Evolutionary conservation across 352 stramenopile genomes (phyloP), one percentile per base, ranked within the genome.

Genomic region (Pythium volutum): DNA sequence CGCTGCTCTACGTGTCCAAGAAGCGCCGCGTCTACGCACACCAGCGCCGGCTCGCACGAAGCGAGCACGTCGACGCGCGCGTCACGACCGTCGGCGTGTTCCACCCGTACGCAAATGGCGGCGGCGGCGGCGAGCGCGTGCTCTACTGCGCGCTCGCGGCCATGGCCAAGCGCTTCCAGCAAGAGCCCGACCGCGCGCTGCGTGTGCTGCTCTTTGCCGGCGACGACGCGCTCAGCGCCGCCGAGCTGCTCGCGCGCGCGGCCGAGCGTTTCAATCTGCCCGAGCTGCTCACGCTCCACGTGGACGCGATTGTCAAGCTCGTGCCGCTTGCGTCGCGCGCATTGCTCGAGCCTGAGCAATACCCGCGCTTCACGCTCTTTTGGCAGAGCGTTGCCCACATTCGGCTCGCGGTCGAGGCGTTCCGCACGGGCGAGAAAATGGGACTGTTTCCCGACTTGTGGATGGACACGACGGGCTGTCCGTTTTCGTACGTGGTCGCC

Each of bases 81-180:
- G 52, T 69, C 38, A 53, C 75, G 22, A 89, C 74, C 1, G 72
- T 98, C 55, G 93, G 80, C 34, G 91, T 98, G 62, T 98, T 98
- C 75, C 96, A 98, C 70, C 96, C 93, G 33, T 96, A 98, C 71
- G 96, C 94, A 38, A 93, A 98, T 56, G 86, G 84, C 34, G 97
- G 97, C 33, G 98, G 98, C 23, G 98, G 97, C 39, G 98, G 98
- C 34, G 98, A 99, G 73, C 93, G 97, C 51, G 98, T 99, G 20
- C 81, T 99, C 27, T 99, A 98, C 91, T 97, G 96, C 62, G 91
- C 90, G 14, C 78, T 99, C 43, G 65, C 96, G 59, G 86, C 87
- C 53, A 76, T 99, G 23, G 68, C 77, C 20, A 60, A 66, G 49
- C 66, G 67, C 62, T 88, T 87, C 48, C 43, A 64, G 23, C 20